Evolutionary conservation across 495 filamentous ascomycete species (phyloP).

Genomic region (Filosporella fistucella): DNA sequence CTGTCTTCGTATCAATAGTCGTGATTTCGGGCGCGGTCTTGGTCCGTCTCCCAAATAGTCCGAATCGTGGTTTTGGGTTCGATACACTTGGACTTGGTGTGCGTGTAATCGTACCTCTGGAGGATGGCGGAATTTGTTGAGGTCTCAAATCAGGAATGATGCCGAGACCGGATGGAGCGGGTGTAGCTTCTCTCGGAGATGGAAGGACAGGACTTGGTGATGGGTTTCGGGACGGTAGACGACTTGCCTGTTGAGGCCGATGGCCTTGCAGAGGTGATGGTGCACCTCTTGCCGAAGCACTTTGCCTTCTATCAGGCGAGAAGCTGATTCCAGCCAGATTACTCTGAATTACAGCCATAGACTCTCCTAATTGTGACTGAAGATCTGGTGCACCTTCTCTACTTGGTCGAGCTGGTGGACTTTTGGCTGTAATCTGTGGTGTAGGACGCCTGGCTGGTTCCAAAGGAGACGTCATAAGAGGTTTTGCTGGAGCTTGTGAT

Average conservation of each 20-base stretch:
- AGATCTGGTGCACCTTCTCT: constrained; percentile 74
- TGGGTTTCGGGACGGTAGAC: constrained; percentile 32
- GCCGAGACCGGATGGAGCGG: constrained; percentile 30
- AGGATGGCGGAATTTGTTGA: constrained; percentile 24
- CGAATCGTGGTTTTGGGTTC: constrained; percentile 53
- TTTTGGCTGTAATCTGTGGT: not conserved
- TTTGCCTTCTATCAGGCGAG: constrained; percentile 16
- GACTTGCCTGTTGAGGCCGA: constrained; percentile 24
- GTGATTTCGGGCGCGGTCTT: constrained; percentile 56
- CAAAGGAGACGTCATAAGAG: constrained; percentile 15
- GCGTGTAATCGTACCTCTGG: constrained; percentile 23
- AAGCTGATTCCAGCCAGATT: constrained; percentile 50
- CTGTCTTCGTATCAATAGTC: constrained; percentile 46
- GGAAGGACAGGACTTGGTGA: constrained; percentile 25
- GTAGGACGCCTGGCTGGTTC: not conserved
- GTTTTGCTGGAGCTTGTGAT: constrained; percentile 25
- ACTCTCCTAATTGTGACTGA: constrained; percentile 44
- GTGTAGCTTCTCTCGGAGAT: constrained; percentile 37
- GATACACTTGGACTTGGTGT: constrained; percentile 45
- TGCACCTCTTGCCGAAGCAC: not conserved
- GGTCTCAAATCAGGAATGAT: constrained; percentile 24
- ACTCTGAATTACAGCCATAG: constrained; percentile 71
- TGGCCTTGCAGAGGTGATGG: constrained; percentile 15
- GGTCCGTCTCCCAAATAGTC: constrained; percentile 69
- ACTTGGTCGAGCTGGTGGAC: constrained; percentile 64